These are phyloP conservation scores for Daedalea quercina DNA, from an alignment of 768 basidiomycete species.

Conservation along the genomic window DNA sequence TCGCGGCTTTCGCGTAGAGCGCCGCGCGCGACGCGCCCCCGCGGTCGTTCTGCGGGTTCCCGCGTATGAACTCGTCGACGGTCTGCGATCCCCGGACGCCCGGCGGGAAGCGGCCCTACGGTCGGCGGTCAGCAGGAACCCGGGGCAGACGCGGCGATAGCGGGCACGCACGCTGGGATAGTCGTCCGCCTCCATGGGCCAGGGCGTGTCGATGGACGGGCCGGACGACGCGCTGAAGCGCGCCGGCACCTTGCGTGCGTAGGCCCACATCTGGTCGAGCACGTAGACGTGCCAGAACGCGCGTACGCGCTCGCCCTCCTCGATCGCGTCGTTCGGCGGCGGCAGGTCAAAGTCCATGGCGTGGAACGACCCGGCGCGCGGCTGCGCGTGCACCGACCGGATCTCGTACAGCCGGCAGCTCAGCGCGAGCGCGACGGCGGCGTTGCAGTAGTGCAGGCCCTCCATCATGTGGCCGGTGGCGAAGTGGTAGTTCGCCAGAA, in stretches of 20 bases:
- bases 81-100: constrained; percentile 3
- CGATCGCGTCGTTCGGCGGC: constrained; percentile 11
- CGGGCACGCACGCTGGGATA: constrained; percentile 18
- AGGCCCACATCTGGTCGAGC: constrained; percentile 19
- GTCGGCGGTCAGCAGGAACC: neutral
- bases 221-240: constrained; percentile 2
- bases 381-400: constrained; percentile 9
- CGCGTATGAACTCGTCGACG: constrained; percentile 5
- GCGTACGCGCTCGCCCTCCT: constrained; percentile 19
- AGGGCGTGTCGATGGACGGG: constrained; percentile 17
- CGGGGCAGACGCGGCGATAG: neutral
- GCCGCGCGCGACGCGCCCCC: constrained; percentile 14
- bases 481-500: constrained; percentile 26
- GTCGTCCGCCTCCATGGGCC: constrained; percentile 17
- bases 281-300: constrained; percentile 23
- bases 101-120: constrained; percentile 5
- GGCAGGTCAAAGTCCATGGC: constrained; percentile 3
- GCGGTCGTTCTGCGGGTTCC: constrained; percentile 5
- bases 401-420: constrained; percentile 23
- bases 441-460: constrained; percentile 24
- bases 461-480: constrained; percentile 22
- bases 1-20: constrained; percentile 16
- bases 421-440: constrained; percentile 23
- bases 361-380: neutral
- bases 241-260: constrained; percentile 14